Conservation (phyloP, 225 moss, liverwort and hornwort species). For the Pleurozium schreberi region DNA sequence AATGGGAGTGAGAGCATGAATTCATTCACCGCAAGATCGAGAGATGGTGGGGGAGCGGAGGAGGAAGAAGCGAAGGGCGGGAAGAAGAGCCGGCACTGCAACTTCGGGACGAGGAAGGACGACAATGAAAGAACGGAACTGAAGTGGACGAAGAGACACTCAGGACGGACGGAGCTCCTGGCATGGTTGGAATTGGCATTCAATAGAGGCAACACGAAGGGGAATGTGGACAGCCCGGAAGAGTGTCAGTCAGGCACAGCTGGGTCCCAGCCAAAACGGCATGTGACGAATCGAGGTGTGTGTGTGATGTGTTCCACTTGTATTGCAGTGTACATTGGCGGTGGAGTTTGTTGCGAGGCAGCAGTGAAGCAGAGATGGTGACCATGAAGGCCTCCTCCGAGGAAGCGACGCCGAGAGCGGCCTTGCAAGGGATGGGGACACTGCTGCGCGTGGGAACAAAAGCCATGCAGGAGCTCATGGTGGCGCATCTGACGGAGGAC, state of each 20-base stretch:
- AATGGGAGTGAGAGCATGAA: too few species aligned
- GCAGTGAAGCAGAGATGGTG: not conserved
- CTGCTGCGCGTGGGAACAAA: slow-evolving; percentile 18
- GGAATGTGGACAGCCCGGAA: not conserved
- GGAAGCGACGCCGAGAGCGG: not conserved
- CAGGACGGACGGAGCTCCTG: too few species aligned
- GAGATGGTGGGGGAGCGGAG: not conserved
- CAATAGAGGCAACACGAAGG: not conserved
- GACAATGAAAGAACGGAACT: too few species aligned
- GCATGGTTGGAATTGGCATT: not conserved
- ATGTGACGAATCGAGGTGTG: not conserved
- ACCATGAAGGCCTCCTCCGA: not conserved
- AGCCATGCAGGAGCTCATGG: slow-evolving; percentile 27
- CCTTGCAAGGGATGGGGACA: slow-evolving; percentile 39
- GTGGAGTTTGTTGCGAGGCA: slow-evolving; percentile 27
- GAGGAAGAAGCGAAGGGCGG: too few species aligned
- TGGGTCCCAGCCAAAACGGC: not conserved
- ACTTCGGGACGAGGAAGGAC: too few species aligned
- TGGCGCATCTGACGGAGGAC: slow-evolving; percentile 31
- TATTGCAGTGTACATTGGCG: slow-evolving; percentile 14
- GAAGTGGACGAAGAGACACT: too few species aligned
- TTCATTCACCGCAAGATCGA: not conserved
- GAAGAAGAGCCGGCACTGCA: not conserved
- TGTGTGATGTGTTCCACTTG: not conserved
- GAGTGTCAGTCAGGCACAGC: not conserved